Evolutionary conservation across 2,329 filamentous ascomycete species (phyloP), one percentile per base, ranked within the genome.

Genomic region (Penicillium sp.): DNA sequence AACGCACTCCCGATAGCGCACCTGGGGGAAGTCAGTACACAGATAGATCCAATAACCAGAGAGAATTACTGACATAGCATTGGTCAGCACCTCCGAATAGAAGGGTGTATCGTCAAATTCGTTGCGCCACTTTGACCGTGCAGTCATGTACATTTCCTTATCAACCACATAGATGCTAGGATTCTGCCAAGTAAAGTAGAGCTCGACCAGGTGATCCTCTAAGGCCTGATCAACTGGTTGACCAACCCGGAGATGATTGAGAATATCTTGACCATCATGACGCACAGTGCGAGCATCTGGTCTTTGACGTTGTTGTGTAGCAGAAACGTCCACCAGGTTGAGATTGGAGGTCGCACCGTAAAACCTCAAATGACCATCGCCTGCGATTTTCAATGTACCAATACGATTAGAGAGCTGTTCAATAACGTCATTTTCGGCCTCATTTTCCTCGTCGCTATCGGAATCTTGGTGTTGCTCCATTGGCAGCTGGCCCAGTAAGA

Each of bases 151-250:
- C 70, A 76, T 75, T 22, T 74, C 71, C 44, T 75, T 73, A 52
- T 81, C 77, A 3, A 81, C 76, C 1, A 79, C 72, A 46, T 79
- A 76, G 46, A 77, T 75, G 43, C 74, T 75, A 6, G 78, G 72
- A 47, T 81, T 79, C 60, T 81, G 77, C 79, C 79, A 81, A 1
- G 77, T 73, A 54, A 81, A 81, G 53, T 77, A 81, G 0, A 80
- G 69, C 33, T 75, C 70, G 6, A 78, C 68, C 1, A 81, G 70
- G 62, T 80, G 79, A 27, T 75, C 70, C 53, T 79, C 78, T 6
- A 80, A 60, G 4, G 67, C 70, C 21, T 70, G 69, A 31, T 77
- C 73, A 16, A 79, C 74, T 5, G 70, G 53, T 58, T 78, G 75
- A 19, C 73, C 73, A 13, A 80, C 67, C 1, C 76, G 73, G 19